A percentile compares a stretch with the other conserved stretches of the same genome.
These are phyloP conservation scores for Pholiota microspora DNA, from an alignment of 768 basidiomycete genomes.

Conservation along the genomic window DNA sequence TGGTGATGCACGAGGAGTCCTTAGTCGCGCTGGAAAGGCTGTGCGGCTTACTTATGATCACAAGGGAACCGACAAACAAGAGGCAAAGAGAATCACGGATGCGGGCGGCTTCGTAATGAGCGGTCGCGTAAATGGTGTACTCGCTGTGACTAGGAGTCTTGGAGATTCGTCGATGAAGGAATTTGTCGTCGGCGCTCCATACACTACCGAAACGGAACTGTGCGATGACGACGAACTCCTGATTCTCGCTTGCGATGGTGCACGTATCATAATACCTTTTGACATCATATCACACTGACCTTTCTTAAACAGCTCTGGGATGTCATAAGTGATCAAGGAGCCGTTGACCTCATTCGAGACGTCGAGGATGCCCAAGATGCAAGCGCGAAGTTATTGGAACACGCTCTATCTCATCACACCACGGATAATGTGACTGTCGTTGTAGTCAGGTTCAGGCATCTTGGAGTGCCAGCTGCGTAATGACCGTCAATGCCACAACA, in stretches of 20 bases:
- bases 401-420: constrained; percentile 86
- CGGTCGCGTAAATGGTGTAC: constrained; percentile 95
- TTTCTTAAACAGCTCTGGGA: constrained; percentile 80
- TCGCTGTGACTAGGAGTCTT: constrained; percentile 93
- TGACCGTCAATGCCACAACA: not conserved
- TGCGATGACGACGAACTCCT: constrained; percentile 91
- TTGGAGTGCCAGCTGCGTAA: constrained; percentile 10
- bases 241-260: constrained; percentile 96
- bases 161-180: constrained; percentile 99
- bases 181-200: constrained; percentile 96
- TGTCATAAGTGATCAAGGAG: constrained; percentile 86
- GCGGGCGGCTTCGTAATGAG: constrained; percentile 99
- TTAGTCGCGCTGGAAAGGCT: constrained; percentile 88
- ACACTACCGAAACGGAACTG: constrained; percentile 95
- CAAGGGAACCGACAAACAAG: constrained; percentile 95
- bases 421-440: constrained; percentile 94
- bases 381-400: constrained; percentile 68
- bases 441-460: constrained; percentile 77
- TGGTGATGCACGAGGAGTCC: constrained; percentile 92
- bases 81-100: constrained; percentile 96
- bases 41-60: constrained; percentile 97
- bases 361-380: constrained; percentile 81
- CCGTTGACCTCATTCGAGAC: constrained; percentile 79
- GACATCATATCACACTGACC: constrained; percentile 11
- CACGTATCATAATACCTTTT: constrained; percentile 39